phyloP scores from a whole-genome alignment of 768 basidiomycete genomes.

The Suillus spraguei region DNA sequence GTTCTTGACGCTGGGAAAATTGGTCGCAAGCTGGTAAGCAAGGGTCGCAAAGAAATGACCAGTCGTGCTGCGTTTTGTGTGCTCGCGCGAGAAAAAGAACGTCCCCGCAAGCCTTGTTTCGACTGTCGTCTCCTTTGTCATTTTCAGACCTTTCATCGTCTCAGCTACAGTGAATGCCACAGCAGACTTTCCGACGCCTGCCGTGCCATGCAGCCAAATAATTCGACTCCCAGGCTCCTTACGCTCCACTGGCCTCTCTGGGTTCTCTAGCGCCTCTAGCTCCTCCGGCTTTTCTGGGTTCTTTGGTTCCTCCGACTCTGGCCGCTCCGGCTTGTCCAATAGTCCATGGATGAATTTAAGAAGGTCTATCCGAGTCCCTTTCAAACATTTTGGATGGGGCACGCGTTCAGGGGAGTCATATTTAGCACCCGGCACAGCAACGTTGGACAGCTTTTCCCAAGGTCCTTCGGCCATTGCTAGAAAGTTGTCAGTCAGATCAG shows the following conservation, averaged over 20 bases:
- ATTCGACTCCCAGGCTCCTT: too few species aligned
- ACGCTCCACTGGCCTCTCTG: too few species aligned
- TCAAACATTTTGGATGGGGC: background rate
- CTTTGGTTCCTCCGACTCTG: too few species aligned
- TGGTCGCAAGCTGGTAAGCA: background rate
- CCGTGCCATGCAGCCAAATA: constrained; percentile 3
- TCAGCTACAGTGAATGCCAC: constrained; percentile 1
- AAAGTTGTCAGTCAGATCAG: background rate
- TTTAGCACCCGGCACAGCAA: background rate
- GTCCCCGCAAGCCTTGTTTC: background rate
- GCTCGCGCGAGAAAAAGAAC: constrained; percentile 1
- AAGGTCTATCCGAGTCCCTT: background rate
- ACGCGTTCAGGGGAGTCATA: background rate
- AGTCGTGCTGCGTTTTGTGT: background rate
- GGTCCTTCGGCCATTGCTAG: background rate
- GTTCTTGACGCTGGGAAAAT: background rate
- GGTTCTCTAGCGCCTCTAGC: too few species aligned
- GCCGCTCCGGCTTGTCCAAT: too few species aligned
- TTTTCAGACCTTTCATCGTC: background rate
- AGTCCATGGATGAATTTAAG: background rate
- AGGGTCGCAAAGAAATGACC: background rate
- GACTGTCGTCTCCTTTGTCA: background rate
- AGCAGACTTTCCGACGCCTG: background rate
- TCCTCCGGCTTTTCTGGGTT: too few species aligned
- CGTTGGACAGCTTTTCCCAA: constrained; percentile 1